Evolutionary conservation across 768 basidiomycete species (phyloP), one percentile per base, ranked within the genome.

Genomic region (Tricholoma furcatifolium): DNA sequence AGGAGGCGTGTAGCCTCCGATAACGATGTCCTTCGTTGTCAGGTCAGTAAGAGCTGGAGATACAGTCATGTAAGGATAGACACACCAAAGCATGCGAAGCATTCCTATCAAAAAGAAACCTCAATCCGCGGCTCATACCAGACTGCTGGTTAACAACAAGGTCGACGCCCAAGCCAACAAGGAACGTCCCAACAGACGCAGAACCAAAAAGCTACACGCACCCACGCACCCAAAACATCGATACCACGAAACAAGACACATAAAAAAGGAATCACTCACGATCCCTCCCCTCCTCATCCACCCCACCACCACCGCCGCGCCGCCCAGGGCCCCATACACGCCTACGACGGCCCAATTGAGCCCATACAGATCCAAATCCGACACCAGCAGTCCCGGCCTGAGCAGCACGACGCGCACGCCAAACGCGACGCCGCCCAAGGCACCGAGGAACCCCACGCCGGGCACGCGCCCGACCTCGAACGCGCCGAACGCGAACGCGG

Each of bases 41-140:
- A 43, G 43, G 21, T 46, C 55, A 18, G 53, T 43, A 43, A 30
- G 34, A 15, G 21, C 31, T 21, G 24, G 8, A 43, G 23, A n/a
- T 47, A 45, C 18, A 38, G 50, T 6, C 20, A 17, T 43, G 14
- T 53, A 47, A 11, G 30, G 3, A 2, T 14, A 6, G 9, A 68
- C 80, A 52, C 55, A 86, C 84, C 53, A 74, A 69, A 47, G 71
- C 64, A 67, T 88, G 86, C 23, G 78, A 74, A 9, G 70, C 60
- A 58, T 88, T 88, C 40, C 80, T 72, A 61, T 88, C 87, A 54
- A 87, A 76, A 12, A 88, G 72, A 59, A 75, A 80, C 18, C 87
- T 76, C 27, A 88, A 71, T 2, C 85, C 86, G 18, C 77, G 69
- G 58, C 84, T 83, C 74, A 86, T 76, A 5, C 86, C 87, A 5